Base-by-base conservation (phyloP, 495 filamentous ascomycete species). In the Corynascus novoguineensis region DNA sequence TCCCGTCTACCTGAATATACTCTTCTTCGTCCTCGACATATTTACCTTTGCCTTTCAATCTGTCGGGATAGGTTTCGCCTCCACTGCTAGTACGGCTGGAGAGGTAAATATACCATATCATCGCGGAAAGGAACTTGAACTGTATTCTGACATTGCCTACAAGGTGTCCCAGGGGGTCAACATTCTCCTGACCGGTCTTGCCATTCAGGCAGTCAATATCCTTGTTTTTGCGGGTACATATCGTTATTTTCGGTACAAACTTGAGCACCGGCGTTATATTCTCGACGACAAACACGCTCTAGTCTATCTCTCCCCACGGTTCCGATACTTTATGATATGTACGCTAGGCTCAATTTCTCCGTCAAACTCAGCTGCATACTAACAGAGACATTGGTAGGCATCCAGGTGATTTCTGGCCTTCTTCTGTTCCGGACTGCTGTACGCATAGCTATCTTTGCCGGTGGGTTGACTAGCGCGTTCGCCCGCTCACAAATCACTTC, bases 271-370 rank as follows among this genome's bases (percentile, higher is more conserved):
- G n/a, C 67, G 55, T 7, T 66, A 71, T 40, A 35, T 53, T 27
- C 49, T 72, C 5, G 70, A 78, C 47, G 54, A 60, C 12, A 65
- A 49, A 11, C 67, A 64, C 55, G 59, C 70, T 0, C 29, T 45
- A 5, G 53, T 73, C 53, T 78, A 73, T 49, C 56, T 59, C 11
- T 73, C 71, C 10, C 51, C 40, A 0, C 64, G 61, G 11, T 78
- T 73, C 53, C 72, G 59, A 15, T 34, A 52, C 4, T 74, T 72
- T 38, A 55, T 76, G 15, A 27, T 69, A 27, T 59, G 74, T 76
- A 65, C 35, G 72, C 11, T 11, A 8, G 3, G 11, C 47, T 38
- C 37, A 1, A 15, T 28, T 27, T 37, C 5, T 17, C 4, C 15
- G 37, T 6, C 2, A 6, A 21, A 57, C 11, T 1, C 10, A 24